phyloP scores from a whole-genome alignment of 2,329 filamentous ascomycete genomes.

The Phaeosphaeria sp. region DNA sequence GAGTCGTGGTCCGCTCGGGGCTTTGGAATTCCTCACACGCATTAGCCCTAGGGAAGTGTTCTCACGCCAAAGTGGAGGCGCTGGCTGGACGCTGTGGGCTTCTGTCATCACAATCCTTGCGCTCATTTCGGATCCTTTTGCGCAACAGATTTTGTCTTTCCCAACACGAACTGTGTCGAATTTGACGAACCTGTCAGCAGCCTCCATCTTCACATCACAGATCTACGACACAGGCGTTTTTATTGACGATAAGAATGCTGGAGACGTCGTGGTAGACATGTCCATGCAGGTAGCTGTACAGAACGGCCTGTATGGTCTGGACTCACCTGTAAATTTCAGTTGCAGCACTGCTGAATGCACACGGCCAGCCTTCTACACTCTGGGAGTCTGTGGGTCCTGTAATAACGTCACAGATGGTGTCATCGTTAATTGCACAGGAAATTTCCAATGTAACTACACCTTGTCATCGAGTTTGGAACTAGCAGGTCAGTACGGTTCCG shows the following conservation, averaged over 20 bases:
- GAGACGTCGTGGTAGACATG: not conserved
- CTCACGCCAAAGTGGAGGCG: not conserved
- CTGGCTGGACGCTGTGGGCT: conserved; percentile 10
- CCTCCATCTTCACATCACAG: conserved; percentile 1
- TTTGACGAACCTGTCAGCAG: conserved; percentile 1
- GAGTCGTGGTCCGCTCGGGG: conserved; percentile 8
- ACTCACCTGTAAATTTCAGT: conserved; percentile 3
- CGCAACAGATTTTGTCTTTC: conserved; percentile 14
- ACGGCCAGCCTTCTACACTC: conserved; percentile 10
- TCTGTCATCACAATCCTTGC: conserved; percentile 11
- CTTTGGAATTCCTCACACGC: conserved; percentile 6
- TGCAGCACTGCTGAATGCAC: conserved; percentile 14
- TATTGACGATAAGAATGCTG: not conserved
- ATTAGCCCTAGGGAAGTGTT: not conserved
- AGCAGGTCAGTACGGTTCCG: not conserved
- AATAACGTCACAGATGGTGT: conserved; percentile 5
- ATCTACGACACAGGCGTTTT: conserved; percentile 5
- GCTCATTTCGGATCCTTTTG: conserved; percentile 13
- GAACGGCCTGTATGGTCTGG: conserved; percentile 6
- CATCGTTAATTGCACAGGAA: not conserved
- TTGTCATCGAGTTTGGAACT: not conserved
- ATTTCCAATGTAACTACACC: not conserved
- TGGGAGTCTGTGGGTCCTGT: conserved; percentile 11
- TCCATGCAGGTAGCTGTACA: conserved; percentile 8
- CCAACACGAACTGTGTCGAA: conserved; percentile 2